Evolutionary conservation across 202 grass and related monocot genomes (phyloP), one percentile per base, ranked within the genome.

Genomic region (Alloteropsis angusta): DNA sequence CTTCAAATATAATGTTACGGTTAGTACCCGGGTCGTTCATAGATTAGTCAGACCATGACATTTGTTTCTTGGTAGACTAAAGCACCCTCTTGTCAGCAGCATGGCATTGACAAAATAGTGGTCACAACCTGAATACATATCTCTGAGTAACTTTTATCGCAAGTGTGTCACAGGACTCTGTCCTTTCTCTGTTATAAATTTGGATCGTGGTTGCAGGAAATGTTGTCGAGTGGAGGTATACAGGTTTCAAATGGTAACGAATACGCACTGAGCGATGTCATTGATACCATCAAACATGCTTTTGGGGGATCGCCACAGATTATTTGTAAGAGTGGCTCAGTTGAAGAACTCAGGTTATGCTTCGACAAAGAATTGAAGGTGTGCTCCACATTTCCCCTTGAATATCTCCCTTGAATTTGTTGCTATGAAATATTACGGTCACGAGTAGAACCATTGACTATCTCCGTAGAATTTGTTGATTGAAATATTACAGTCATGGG

Each of bases 331-430:
- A 81, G 66, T n/a, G 85, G 87, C 23, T 92, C 95, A 38, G 19
- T 98, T 46, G 0, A 90, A 85, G 95, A 98, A 87, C 81, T 95
- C 46, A 95, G 87, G 70, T 83, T 98, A 76, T 98, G 96, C 86
- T 95, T 98, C 28, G 71, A 87, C 77, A 98, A 98, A 81, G 82
- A 98, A 86, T 86, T 95, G 69, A 88, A 90, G 86, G 96, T 98
- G 36, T 82, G 62, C 46, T 66, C 34, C 71, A 11, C n/a, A 70
- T 65, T 82, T 72, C 0, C 8, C 28, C 15, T 13, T 35, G 8
- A 11, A 60, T 15, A 21, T 16, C 6, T 35, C 26, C 47, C 13
- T 76, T 9, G 16, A 41, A 7, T 59, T 76, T 68, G 28, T 83
- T 83, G 38, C 11, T 35, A 34, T 15, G 26, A 35, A 72, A 59